These are phyloP conservation scores for Cladosporium phlei DNA, from an alignment of 2,329 filamentous ascomycete species.

Conservation along the genomic window DNA sequence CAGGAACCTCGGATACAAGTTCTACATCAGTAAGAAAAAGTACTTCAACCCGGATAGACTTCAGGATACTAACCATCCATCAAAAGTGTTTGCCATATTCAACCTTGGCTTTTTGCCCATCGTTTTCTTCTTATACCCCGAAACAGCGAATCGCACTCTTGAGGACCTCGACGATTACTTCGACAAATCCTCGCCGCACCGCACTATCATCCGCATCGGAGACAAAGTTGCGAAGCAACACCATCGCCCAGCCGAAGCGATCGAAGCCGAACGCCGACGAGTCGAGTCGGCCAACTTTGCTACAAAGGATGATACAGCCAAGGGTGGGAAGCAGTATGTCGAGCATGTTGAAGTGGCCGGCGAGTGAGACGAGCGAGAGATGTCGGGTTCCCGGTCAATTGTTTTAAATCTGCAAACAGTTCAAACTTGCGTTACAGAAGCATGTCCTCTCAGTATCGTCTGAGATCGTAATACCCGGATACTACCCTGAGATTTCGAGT, in stretches of 20 bases:
- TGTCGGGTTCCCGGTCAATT: too few relatives aligned
- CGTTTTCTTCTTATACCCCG: slow-evolving; percentile 46
- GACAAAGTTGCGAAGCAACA: slow-evolving; percentile 23
- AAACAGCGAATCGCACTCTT: slow-evolving; percentile 40
- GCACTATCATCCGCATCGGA: slow-evolving; percentile 18
- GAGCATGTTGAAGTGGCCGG: slow-evolving; percentile 3
- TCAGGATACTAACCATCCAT: too few relatives aligned
- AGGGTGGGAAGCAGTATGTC: not conserved
- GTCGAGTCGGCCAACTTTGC: slow-evolving; percentile 15
- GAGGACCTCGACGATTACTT: slow-evolving; percentile 31
- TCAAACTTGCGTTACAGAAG: too few relatives aligned
- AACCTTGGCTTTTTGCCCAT: slow-evolving; percentile 45
- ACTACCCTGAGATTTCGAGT: too few relatives aligned
- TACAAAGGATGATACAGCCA: not conserved
- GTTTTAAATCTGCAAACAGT: too few relatives aligned
- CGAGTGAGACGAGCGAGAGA: too few relatives aligned
- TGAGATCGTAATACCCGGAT: too few relatives aligned
- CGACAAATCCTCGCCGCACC: slow-evolving; percentile 20
- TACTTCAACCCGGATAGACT: slow-evolving; percentile 30
- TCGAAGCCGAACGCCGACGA: slow-evolving; percentile 23
- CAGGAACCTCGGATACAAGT: slow-evolving; percentile 16
- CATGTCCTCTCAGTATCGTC: too few relatives aligned
- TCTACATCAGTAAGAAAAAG: slow-evolving; percentile 19
- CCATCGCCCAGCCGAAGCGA: slow-evolving; percentile 19
- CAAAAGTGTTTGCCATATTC: slow-evolving; percentile 20